Base-by-base conservation (phyloP, 1,139 yeast species). In the Hemisphaericaspora lyxosophila region DNA sequence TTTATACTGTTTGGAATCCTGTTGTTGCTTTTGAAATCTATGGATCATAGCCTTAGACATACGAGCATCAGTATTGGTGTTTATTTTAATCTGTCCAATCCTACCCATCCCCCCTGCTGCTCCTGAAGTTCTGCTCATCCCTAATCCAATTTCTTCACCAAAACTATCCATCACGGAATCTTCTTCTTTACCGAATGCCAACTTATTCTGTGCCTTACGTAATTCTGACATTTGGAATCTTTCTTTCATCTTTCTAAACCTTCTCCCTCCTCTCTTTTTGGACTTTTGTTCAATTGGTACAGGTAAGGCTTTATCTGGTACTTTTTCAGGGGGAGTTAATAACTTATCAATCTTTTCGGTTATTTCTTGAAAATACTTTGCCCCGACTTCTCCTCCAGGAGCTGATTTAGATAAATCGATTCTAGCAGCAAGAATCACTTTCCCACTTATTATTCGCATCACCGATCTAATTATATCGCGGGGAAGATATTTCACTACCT, bases 61-160 rank as follows among this genome's bases (percentile, higher is more conserved):
- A 43, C 73, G 73, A 2, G 82, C 79, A 38, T 60, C 66, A 13
- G 78, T 75, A 32, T 69, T 68, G 0, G 62, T 53, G 39, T 67
- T 70, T 8, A 60, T 50, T 32, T 60, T 62, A 13, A 73, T 56
- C n/a, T 67, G 63, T n/a, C 73, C 61, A 31, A 55, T 49, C 42
- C 61, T 48, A 5, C 64, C 59, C 16, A 33, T 38, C 4, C 38
- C 38, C 14, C n/a, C n/a, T n/a, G n/a, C n/a, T n/a, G 5, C 29
- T 34, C 81, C 48, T 5, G 59, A 57, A 39, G 62, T 51, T 29
- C 72, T 73, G 37, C 82, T 72, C 88, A 87, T 78, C 4, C 96
- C 96, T 39, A 87, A 54, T 0, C 96, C 96, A 28, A 85, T 70
- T 48, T 87, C 94, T 46, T 86, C 92, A 9, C 95, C 96, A 55